Conservation (phyloP, 352 stramenopile genomes). For the Elongisporangium anandrum region DNA sequence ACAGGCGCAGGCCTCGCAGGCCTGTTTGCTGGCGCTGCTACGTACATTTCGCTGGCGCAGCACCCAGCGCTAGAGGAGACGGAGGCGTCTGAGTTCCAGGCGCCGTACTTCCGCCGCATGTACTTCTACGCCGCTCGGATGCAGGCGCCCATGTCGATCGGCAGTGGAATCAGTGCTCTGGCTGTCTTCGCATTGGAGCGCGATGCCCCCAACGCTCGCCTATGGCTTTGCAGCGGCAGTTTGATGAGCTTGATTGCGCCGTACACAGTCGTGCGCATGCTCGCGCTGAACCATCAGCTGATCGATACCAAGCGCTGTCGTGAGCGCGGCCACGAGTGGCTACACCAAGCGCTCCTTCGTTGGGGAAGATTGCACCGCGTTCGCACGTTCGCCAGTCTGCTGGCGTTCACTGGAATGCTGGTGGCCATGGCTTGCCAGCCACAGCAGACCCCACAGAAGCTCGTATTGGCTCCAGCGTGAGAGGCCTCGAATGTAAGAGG, state of each 20-base stretch:
- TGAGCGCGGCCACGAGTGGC: conserved; percentile 33
- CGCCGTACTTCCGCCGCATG: conserved; percentile 73
- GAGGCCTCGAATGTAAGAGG: neutral
- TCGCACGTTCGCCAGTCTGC: conserved; percentile 40
- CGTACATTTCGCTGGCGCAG: conserved; percentile 73
- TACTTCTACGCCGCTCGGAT: conserved; percentile 71
- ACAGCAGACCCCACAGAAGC: neutral
- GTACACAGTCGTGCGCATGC: conserved; percentile 66
- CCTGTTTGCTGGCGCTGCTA: conserved; percentile 62
- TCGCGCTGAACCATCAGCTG: conserved; percentile 57
- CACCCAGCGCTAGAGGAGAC: conserved; percentile 68
- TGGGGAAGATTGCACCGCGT: conserved; percentile 59
- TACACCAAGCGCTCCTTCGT: conserved; percentile 41
- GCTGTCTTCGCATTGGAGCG: conserved; percentile 23
- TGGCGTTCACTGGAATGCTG: conserved; percentile 60
- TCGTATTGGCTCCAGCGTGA: neutral
- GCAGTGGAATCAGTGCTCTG: conserved; percentile 46
- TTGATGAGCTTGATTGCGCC: conserved; percentile 54
- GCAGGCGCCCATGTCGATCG: conserved; percentile 50
- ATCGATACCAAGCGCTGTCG: conserved; percentile 41
- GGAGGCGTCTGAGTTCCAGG: conserved; percentile 46
- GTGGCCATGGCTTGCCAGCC: conserved; percentile 38
- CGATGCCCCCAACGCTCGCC: conserved; percentile 22
- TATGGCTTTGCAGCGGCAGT: conserved; percentile 55
- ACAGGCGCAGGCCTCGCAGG: conserved; percentile 49